Evolutionary conservation across 805 yeast genomes (phyloP), one percentile per base, ranked within the genome.

Genomic region (Metschnikowia anglica): DNA sequence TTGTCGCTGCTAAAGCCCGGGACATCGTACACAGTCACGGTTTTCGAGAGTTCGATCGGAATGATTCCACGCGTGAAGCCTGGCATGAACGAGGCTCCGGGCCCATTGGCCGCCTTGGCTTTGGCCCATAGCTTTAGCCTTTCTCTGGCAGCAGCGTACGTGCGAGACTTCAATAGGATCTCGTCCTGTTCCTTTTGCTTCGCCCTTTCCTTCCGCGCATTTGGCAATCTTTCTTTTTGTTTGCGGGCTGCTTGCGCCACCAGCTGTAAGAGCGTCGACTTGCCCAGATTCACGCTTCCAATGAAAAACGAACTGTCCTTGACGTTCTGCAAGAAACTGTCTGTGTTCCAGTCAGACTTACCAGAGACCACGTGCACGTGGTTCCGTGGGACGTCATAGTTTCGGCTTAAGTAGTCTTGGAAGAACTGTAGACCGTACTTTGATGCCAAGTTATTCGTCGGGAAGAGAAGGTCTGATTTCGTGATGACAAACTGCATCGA

Each of bases 261-360:
- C 15, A 79, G 54, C 49, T 73, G 76, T 1, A 83, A 68, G 27
- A 85, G 51, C 2, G 83, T 71, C 2, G 88, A 79, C 57, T 85
- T 85, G 0, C 95, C 95, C 11, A 77, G 72, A 54, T 85, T 85
- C 9, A 83, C 79, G 45, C 72, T 73, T 1, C 95, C 95, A 16
- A 85, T 63, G 23, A 85, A 60, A 53, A 77, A 81, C 6, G 76
- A 59, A 24, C 65, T 62, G 27, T 58, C 54, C 4, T 69, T 68
- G 6, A 83, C 54, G 5, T 53, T 53, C 1, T 61, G 52, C 7
- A 70, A 48, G 2, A 84, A 54, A 1, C 56, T 52, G 1, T 64
- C 54, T 2, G 77, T 53, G 24, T 76, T 72, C 89, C 89, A 83
- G 19, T 70, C 68, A 7, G 64, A 62, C 25, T 62, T 65, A 0